Conservation (phyloP, 1,284 basidiomycete genomes). For the Tilletiaria anomala region DNA sequence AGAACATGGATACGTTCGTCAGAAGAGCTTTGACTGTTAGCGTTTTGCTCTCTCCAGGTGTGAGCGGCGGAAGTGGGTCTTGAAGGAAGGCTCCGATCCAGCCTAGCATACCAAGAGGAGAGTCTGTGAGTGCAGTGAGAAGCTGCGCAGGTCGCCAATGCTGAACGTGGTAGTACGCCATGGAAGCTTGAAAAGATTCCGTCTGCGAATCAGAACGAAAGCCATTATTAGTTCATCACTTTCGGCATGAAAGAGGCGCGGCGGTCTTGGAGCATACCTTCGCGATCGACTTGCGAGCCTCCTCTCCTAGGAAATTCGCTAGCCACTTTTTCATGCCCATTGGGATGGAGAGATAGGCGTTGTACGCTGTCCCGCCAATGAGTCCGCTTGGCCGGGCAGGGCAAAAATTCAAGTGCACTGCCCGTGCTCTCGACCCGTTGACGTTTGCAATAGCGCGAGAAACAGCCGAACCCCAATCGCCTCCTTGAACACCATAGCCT, state of each 20-base stretch:
- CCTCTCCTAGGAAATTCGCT: too few species aligned
- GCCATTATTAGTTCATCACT: too few species aligned
- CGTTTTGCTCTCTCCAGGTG: not conserved
- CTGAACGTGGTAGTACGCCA: slow-evolving; percentile 27
- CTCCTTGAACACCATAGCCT: not conserved
- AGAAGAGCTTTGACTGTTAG: slow-evolving; percentile 7
- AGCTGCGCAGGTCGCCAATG: slow-evolving; percentile 13
- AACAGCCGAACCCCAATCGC: not conserved
- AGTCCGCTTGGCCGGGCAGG: too few species aligned
- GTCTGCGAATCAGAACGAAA: too few species aligned
- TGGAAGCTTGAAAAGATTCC: too few species aligned
- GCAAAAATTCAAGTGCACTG: slow-evolving; percentile 29
- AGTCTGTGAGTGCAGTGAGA: slow-evolving; percentile 17
- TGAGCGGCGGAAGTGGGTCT: not conserved
- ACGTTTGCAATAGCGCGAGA: not conserved
- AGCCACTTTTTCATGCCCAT: too few species aligned
- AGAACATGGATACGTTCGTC: slow-evolving; percentile 5
- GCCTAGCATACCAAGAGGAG: slow-evolving; percentile 18
- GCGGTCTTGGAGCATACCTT: too few species aligned
- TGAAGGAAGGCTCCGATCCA: slow-evolving; percentile 16
- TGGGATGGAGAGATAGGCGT: too few species aligned
- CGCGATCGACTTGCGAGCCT: too few species aligned
- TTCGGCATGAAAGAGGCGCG: too few species aligned
- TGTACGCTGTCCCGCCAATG: too few species aligned
- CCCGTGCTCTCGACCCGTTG: slow-evolving; percentile 4